Conservation (phyloP, 23 red algal genomes). For the Gracilaria caudata region DNA sequence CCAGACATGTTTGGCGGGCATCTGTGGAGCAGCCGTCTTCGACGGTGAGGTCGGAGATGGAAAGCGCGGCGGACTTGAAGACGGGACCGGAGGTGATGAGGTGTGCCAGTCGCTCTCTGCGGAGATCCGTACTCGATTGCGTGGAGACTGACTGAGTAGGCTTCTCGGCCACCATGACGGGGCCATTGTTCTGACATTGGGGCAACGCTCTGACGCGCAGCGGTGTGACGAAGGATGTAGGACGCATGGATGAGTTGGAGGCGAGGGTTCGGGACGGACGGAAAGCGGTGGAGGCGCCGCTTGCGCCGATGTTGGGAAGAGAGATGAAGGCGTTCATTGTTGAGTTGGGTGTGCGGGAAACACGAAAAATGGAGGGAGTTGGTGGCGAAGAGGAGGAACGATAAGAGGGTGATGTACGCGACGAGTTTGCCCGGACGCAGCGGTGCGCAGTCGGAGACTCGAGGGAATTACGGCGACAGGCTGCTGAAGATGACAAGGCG, state of each 20-base stretch:
- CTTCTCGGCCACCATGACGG: not conserved
- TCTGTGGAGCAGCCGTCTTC: constrained; percentile 32
- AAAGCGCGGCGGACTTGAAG: constrained; percentile 6
- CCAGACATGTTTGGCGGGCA: constrained; percentile 22
- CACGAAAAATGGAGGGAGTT: not conserved
- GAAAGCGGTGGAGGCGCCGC: not conserved
- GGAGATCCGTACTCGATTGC: not conserved
- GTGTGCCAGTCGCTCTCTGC: constrained; percentile 29
- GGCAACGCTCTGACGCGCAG: constrained; percentile 16
- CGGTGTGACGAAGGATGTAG: not conserved
- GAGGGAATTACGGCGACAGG: not conserved
- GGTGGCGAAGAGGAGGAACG: no score
- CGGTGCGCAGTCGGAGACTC: not conserved
- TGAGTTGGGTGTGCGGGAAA: not conserved
- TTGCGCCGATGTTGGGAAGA: not conserved
- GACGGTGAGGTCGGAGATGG: constrained; percentile 15
- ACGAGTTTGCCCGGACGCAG: not conserved
- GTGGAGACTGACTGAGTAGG: not conserved
- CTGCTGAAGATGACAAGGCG: not conserved
- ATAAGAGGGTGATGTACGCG: no score
- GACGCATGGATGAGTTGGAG: not conserved
- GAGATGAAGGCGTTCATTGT: constrained; percentile 46
- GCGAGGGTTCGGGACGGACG: not conserved
- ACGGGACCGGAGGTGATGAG: constrained; percentile 28
- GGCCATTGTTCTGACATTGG: not conserved